These are phyloP conservation scores for Heliamphora pulchella DNA, from an alignment of 179 eudicot species.

Conservation along the genomic window DNA sequence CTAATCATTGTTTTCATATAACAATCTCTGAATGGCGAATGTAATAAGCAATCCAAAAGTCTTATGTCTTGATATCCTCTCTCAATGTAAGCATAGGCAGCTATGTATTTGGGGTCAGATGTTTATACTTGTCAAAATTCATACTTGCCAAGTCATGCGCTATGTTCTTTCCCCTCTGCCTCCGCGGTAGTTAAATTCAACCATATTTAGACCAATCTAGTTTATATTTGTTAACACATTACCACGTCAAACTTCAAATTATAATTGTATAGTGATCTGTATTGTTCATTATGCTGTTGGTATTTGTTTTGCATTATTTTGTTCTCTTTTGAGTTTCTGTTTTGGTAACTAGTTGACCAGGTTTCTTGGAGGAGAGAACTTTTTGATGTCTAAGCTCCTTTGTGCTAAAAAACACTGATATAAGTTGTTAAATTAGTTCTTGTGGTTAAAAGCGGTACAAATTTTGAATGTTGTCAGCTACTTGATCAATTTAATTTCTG, in stretches of 20 bases:
- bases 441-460: background rate
- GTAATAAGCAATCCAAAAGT: no score
- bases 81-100: background rate
- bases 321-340: background rate
- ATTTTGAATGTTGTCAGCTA: background rate
- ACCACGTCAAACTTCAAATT: background rate
- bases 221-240: background rate
- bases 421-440: background rate
- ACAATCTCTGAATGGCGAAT: no score
- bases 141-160: background rate
- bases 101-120: background rate
- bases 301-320: background rate
- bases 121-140: background rate
- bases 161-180: background rate
- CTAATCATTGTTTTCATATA: no score
- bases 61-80: background rate
- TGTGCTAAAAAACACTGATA: background rate
- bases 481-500: background rate
- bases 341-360: constrained; percentile 1
- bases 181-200: background rate
- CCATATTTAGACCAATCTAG: background rate
- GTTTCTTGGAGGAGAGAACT: background rate
- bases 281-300: background rate
- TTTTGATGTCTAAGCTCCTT: background rate
- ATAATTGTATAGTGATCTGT: background rate